Percentiles rank a stretch among this genome's conserved stretches.
These are phyloP conservation scores for Aureobasidium sp. DNA, from an alignment of 2,329 filamentous ascomycete genomes.

Conservation along the genomic window DNA sequence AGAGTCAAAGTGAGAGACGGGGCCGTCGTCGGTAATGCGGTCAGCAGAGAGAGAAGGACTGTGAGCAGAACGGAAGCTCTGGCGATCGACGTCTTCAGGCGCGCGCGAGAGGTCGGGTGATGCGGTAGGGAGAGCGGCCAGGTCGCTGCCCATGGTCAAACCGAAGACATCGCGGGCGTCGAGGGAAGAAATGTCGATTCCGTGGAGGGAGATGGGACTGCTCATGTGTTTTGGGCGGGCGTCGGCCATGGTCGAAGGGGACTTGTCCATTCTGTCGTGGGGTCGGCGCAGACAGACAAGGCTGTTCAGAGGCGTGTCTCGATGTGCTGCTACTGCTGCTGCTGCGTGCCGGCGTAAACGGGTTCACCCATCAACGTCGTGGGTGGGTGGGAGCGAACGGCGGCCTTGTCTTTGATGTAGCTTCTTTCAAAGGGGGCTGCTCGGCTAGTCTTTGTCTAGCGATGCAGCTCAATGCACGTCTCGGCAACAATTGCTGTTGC, in stretches of 20 bases:
- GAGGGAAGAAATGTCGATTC: constrained; percentile 31
- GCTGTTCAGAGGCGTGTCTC: background rate
- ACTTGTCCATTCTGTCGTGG: constrained; percentile 5
- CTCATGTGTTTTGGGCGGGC: constrained; percentile 17
- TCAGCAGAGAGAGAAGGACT: constrained; percentile 19
- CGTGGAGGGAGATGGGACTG: constrained; percentile 30
- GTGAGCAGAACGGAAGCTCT: constrained; percentile 17
- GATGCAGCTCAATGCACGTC: background rate
- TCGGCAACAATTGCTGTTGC: background rate
- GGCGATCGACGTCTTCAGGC: constrained; percentile 12
- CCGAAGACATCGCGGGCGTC: constrained; percentile 23
- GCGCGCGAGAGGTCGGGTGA: constrained; percentile 20
- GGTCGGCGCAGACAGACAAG: background rate
- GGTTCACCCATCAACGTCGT: constrained; percentile 5
- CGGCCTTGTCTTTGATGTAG: constrained; percentile 1
- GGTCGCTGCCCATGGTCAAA: constrained; percentile 20
- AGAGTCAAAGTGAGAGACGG: constrained; percentile 13
- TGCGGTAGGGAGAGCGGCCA: constrained; percentile 25
- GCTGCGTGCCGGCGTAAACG: background rate
- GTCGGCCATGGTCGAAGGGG: constrained; percentile 2
- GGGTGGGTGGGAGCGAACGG: background rate
- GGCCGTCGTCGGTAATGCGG: constrained; percentile 14
- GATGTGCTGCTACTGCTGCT: background rate
- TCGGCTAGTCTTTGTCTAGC: constrained; percentile 5
- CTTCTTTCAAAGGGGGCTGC: constrained; percentile 2